Evolutionary conservation across 305 asterid genomes (phyloP), one percentile per base, ranked within the genome.

Genomic region (Euphrasia arctica): DNA sequence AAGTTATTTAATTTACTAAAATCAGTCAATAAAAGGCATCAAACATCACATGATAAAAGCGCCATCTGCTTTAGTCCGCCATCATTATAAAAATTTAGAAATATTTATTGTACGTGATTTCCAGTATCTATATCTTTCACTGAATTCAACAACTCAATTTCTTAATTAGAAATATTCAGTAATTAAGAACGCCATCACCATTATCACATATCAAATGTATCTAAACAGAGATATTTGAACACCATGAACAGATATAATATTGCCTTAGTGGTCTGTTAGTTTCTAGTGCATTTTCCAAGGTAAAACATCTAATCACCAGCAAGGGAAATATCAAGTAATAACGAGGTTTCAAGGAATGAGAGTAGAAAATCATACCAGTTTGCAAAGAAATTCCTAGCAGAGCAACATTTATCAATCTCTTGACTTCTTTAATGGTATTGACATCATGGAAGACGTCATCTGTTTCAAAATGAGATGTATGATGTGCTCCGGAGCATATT

Each of bases 371-470:
- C 63, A 50, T 86, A 91, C 98, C 90, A 69, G 96, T 83, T 70
- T 62, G 79, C 55, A 95, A 77, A 65, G 92, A 80, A 49, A 78
- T 85, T 39, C 80, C 74, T 58, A 70, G 71, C 60, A 77, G 54
- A 57, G 88, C 86, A 65, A 63, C 67, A 66, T 83, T 79, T 77
- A 80, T 82, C 73, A 88, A 77, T 48, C 65, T 77, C 77, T 72
- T 78, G 79, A 91, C 79, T 68, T 82, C 76, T 73, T 77, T 75
- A 72, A 18, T 18, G 22, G 22, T 18, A 18, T 18, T 18, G 22
- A 18, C 22, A 18, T 18, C 22, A 18, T 18, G 41, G 51, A 55
- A 49, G n/a, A 48, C 28, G 5, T 65, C 74, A 64, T 75, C 77
- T 32, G 69, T 62, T 70, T 76, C 76, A 39, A 68, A 59, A 68